A percentile compares a stretch with the other conserved stretches of the same genome.
phyloP scores from a whole-genome alignment of 2,329 filamentous ascomycete species.

The Didymella pinodella region DNA sequence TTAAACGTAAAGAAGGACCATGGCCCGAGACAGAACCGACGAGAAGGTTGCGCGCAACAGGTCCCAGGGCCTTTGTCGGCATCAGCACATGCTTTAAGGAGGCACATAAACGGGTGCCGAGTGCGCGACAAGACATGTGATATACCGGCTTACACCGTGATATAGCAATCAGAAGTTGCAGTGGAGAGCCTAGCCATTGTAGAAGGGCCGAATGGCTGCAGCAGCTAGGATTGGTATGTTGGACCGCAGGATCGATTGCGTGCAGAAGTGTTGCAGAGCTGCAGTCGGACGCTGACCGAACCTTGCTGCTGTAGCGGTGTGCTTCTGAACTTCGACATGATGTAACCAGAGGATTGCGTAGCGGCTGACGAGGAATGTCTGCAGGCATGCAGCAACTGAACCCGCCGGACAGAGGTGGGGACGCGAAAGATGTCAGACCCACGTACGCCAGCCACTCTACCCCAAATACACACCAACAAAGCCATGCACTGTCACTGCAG shows the following conservation, averaged over 20 bases:
- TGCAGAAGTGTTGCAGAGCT: conserved; percentile 3
- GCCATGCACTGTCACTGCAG: conserved; percentile 25
- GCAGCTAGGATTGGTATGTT: conserved; percentile 4
- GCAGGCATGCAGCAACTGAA: conserved; percentile 18
- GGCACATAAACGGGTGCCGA: not conserved
- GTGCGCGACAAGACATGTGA: conserved; percentile 3
- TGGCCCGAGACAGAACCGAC: not conserved
- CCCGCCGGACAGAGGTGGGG: conserved; percentile 30
- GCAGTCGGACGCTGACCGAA: conserved; percentile 3
- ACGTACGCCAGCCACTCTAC: conserved; percentile 29
- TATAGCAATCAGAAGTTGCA: conserved; percentile 2
- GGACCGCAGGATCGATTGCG: conserved; percentile 2
- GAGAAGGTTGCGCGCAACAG: not conserved
- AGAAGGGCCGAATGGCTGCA: conserved; percentile 16
- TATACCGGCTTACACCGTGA: conserved; percentile 5
- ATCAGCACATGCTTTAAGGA: not conserved
- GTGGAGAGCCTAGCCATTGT: conserved; percentile 1
- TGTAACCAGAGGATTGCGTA: conserved; percentile 6
- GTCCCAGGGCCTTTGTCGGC: not conserved
- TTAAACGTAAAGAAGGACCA: not conserved
- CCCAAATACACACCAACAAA: conserved; percentile 31
- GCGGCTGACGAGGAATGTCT: conserved; percentile 11
- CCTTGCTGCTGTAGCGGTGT: not conserved
- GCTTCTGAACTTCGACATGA: not conserved
- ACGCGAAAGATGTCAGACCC: conserved; percentile 21